Percentiles rank a stretch among this genome's conserved stretches.
Evolutionary conservation across 2,329 filamentous ascomycete species (phyloP).

Genomic region (Penicillium fuscoglaucum): DNA sequence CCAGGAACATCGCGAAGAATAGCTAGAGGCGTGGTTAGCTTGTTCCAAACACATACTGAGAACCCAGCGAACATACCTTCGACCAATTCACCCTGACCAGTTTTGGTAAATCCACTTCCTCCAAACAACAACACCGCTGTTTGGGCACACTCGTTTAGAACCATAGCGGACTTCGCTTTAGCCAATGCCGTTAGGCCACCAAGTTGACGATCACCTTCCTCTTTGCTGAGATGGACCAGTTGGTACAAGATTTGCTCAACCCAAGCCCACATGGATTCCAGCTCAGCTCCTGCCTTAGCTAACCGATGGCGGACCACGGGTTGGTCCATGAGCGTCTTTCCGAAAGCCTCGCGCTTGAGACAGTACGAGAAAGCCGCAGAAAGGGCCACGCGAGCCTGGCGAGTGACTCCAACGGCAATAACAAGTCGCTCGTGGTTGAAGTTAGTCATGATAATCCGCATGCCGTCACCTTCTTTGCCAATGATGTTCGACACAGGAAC

Average conservation of each 20-base stretch:
- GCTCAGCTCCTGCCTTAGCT: constrained; percentile 66
- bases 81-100: constrained; percentile 68
- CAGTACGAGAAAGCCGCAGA: constrained; percentile 62
- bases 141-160: constrained; percentile 69
- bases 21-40: constrained; percentile 44
- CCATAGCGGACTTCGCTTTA: constrained; percentile 71
- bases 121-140: constrained; percentile 71
- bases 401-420: constrained; percentile 64
- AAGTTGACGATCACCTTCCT: constrained; percentile 53
- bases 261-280: constrained; percentile 72
- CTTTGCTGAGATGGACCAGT: constrained; percentile 60
- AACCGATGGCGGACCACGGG: constrained; percentile 72
- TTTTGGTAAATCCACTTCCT: constrained; percentile 69
- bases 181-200: constrained; percentile 71
- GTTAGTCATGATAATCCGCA: constrained; percentile 75
- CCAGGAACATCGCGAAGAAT: constrained; percentile 66
- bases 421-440: constrained; percentile 76
- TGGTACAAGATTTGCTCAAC: constrained; percentile 70
- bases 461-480: constrained; percentile 68
- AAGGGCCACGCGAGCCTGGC: constrained; percentile 63
- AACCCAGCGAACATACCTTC: constrained; percentile 56
- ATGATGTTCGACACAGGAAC: constrained; percentile 71
- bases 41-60: constrained; percentile 5
- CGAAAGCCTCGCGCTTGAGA: constrained; percentile 67
- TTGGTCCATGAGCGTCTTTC: constrained; percentile 69